Conservation (phyloP, 345 rosid genomes). For the Leavenworthia alabamica region DNA sequence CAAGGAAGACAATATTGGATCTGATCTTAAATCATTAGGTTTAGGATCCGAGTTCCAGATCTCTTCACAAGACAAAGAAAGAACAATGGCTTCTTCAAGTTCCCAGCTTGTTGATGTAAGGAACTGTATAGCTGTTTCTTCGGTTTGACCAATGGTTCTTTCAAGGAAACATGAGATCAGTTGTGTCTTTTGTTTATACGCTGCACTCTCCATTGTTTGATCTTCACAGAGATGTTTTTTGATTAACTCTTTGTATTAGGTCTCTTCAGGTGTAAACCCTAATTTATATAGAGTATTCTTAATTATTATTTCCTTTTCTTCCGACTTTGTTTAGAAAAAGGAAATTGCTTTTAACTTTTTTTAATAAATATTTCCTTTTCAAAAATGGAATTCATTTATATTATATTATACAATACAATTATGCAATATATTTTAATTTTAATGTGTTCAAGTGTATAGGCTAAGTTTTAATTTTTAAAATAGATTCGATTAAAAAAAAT, state of each 20-base stretch:
- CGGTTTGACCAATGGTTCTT: slow-evolving; percentile 64
- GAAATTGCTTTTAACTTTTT: not conserved
- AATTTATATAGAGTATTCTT: not conserved
- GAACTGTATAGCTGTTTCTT: slow-evolving; percentile 58
- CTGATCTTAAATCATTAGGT: not conserved
- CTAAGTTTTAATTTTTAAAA: too few species aligned
- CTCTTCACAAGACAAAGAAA: not conserved
- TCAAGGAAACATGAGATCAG: slow-evolving; percentile 73
- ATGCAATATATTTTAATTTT: too few species aligned
- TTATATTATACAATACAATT: too few species aligned
- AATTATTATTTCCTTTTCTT: not conserved
- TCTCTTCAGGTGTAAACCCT: not conserved
- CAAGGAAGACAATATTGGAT: slow-evolving; percentile 39
- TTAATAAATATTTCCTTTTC: not conserved
- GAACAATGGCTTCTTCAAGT: not conserved
- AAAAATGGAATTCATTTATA: too few species aligned
- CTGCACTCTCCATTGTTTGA: not conserved
- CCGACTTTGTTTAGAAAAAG: not conserved
- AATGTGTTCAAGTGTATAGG: too few species aligned
- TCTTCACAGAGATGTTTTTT: not conserved
- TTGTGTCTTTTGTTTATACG: not conserved
- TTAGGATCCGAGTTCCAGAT: not conserved
- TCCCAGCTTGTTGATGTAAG: slow-evolving; percentile 38
- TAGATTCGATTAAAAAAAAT: too few species aligned
- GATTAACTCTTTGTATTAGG: not conserved